Evolutionary conservation across 2,329 filamentous ascomycete genomes (phyloP).

Genomic region (Botrytis paeoniae): DNA sequence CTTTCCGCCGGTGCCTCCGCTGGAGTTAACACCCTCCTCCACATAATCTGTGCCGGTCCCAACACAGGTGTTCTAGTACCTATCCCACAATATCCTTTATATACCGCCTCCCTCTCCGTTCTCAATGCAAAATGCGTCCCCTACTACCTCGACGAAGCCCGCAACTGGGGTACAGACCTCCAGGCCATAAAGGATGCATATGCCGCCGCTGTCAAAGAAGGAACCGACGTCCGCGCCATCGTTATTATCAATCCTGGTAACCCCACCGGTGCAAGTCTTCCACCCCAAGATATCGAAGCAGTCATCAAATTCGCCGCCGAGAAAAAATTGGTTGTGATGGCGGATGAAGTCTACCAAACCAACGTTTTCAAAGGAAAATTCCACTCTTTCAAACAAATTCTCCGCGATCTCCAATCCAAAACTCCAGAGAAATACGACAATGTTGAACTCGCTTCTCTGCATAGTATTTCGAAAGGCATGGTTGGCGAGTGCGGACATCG

Average conservation of each 20-base stretch:
- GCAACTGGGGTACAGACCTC: slow-evolving; percentile 84
- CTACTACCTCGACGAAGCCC: slow-evolving; percentile 86
- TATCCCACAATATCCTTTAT: slow-evolving; percentile 96
- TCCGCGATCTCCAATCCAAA: slow-evolving; percentile 76
- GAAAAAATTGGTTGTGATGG: slow-evolving; percentile 83
- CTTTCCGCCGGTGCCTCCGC: slow-evolving; percentile 88
- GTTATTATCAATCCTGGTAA: slow-evolving; percentile 99
- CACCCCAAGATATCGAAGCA: slow-evolving; percentile 72
- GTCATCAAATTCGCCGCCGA: slow-evolving; percentile 86
- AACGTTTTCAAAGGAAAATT: slow-evolving; percentile 96
- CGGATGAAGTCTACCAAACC: slow-evolving; percentile 98
- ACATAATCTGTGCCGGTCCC: slow-evolving; percentile 77
- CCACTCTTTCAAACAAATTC: slow-evolving; percentile 88
- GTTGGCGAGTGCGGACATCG: slow-evolving; percentile 97
- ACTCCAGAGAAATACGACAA: slow-evolving; percentile 73
- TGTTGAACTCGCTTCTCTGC: slow-evolving; percentile 86
- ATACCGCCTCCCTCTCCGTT: slow-evolving; percentile 86
- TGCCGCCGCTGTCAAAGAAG: slow-evolving; percentile 69
- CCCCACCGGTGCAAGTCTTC: slow-evolving; percentile 85
- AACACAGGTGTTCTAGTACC: slow-evolving; percentile 85
- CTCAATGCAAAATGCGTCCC: slow-evolving; percentile 85
- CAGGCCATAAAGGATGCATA: slow-evolving; percentile 72
- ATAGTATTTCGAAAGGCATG: slow-evolving; percentile 97
- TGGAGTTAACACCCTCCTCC: slow-evolving; percentile 89
- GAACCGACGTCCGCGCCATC: slow-evolving; percentile 85